These are phyloP conservation scores for Phytopythium oedochilum DNA, from an alignment of 352 stramenopile species.

Conservation along the genomic window DNA sequence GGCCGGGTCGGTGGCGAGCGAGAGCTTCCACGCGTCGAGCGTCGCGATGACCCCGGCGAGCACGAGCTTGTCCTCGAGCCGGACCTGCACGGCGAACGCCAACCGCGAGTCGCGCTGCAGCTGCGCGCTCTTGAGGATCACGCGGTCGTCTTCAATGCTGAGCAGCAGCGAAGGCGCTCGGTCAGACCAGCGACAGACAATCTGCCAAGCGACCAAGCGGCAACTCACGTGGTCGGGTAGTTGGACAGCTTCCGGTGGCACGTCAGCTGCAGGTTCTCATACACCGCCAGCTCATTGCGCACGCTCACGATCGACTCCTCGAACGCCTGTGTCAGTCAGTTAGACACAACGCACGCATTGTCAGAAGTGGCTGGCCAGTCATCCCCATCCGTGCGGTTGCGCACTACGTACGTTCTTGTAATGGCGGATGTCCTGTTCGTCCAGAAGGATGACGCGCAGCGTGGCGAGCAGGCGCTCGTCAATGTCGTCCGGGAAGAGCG, in stretches of 20 bases:
- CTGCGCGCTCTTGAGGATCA: conserved; percentile 17
- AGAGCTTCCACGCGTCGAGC: conserved; percentile 36
- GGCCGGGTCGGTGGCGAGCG: conserved; percentile 14
- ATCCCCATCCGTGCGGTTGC: too few relatives aligned
- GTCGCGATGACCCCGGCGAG: conserved; percentile 25
- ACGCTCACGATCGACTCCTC: conserved; percentile 29
- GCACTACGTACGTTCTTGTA: conserved; percentile 46
- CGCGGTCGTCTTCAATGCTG: conserved; percentile 44
- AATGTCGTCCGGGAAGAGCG: conserved; percentile 39
- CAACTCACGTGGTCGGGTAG: conserved; percentile 41
- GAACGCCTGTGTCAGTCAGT: conserved; percentile 25
- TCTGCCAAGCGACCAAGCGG: not conserved
- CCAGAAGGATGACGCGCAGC: conserved; percentile 50
- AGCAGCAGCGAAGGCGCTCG: not conserved
- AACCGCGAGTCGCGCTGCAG: conserved; percentile 15
- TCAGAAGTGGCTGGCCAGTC: not conserved
- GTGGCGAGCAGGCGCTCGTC: conserved; percentile 60
- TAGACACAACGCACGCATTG: not conserved
- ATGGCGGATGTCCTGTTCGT: conserved; percentile 39
- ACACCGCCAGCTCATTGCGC: conserved; percentile 54
- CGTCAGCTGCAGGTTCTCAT: conserved; percentile 37
- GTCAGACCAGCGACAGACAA: not conserved
- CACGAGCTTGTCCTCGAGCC: conserved; percentile 49
- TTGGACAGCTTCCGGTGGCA: conserved; percentile 37
- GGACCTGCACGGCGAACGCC: conserved; percentile 35